phyloP scores from a whole-genome alignment of 2,329 filamentous ascomycete genomes.

The Cercospora zeae-maydis region DNA sequence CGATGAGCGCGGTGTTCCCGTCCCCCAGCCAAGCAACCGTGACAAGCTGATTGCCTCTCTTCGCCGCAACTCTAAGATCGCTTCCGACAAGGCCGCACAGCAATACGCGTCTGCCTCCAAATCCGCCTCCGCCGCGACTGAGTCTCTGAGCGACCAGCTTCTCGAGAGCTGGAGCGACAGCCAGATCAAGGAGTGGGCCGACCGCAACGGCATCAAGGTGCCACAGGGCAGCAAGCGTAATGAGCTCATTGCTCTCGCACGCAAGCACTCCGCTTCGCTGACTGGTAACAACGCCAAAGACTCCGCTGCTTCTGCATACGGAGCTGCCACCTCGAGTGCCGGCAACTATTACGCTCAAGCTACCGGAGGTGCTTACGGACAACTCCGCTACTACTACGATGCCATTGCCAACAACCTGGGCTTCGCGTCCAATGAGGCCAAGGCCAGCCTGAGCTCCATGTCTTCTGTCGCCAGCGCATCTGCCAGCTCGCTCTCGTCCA shows the following conservation, averaged over 20 bases:
- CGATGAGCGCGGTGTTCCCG: slow-evolving; percentile 79
- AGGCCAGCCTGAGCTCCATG: slow-evolving; percentile 37
- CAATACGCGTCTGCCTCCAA: slow-evolving; percentile 61
- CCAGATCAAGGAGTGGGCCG: slow-evolving; percentile 85
- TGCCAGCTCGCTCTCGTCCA: slow-evolving; percentile 33
- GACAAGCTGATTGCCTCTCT: slow-evolving; percentile 86
- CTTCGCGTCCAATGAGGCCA: slow-evolving; percentile 41
- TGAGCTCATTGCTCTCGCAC: slow-evolving; percentile 82
- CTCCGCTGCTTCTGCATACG: slow-evolving; percentile 39
- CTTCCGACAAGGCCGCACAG: slow-evolving; percentile 47
- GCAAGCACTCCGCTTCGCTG: slow-evolving; percentile 75
- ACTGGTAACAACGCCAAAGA: slow-evolving; percentile 52
- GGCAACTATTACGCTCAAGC: slow-evolving; percentile 74
- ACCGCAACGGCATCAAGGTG: slow-evolving; percentile 84
- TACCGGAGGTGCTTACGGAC: slow-evolving; percentile 57
- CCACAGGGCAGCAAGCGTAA: slow-evolving; percentile 89
- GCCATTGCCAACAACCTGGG: slow-evolving; percentile 46
- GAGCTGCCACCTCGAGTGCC: slow-evolving; percentile 52
- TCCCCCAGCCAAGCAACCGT: slow-evolving; percentile 76
- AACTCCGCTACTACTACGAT: slow-evolving; percentile 39
- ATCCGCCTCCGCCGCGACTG: slow-evolving; percentile 58
- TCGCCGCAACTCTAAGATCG: slow-evolving; percentile 76
- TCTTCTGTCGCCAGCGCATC: slow-evolving; percentile 34
- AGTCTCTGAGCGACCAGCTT: slow-evolving; percentile 74
- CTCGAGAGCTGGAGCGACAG: slow-evolving; percentile 88